These are phyloP conservation scores for Helianthus annuus DNA, from an alignment of 129 eudicot species.

Conservation along the genomic window HanXRQr2.0-SUNRISE NC_035441.2:40839387-40839886, in stretches of 20 bases:
- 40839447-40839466: neutral
- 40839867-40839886: conserved; percentile 1
- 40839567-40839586: no score
- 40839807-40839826: conserved; percentile 75
- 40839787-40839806: conserved; percentile 96
- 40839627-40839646: neutral
- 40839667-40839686: neutral
- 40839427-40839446: neutral
- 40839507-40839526: conserved; percentile 5
- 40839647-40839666: neutral
- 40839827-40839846: conserved; percentile 84
- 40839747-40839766: conserved; percentile 14
- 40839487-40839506: conserved; percentile 5
- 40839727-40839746: neutral
- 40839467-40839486: neutral
- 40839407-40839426: neutral
- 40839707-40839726: neutral
- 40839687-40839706: neutral
- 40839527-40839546: conserved; percentile 7
- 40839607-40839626: neutral
- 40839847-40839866: conserved; percentile 82
- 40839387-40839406: neutral
- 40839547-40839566: neutral
- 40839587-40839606: neutral
- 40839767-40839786: conserved; percentile 81